Percentiles rank a stretch among this genome's conserved stretches.
Evolutionary conservation across 2,329 filamentous ascomycete species (phyloP).

Genomic region (Xylariaceae sp.): DNA sequence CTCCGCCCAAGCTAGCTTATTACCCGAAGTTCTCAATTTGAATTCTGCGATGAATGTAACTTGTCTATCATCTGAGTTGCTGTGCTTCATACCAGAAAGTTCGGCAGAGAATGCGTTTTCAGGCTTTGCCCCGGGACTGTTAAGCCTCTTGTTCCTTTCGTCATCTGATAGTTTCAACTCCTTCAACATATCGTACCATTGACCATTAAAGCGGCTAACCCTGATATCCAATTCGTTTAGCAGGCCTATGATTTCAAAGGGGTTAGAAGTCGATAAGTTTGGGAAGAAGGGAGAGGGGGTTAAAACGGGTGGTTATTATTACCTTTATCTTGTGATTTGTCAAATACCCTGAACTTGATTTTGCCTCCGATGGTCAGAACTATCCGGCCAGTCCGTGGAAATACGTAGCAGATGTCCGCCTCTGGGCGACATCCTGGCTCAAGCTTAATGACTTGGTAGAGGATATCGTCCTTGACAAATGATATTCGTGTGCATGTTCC

Average conservation of each 20-base stretch:
- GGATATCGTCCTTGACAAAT: constrained; percentile 12
- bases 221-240: constrained; percentile 1
- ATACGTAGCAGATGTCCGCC: neutral
- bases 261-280: no score
- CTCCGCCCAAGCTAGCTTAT: neutral
- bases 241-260: neutral
- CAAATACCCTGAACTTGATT: constrained; percentile 4
- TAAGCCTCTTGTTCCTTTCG: no score
- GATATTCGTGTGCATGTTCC: constrained; percentile 16
- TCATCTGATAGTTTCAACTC: no score
- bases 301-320: no score
- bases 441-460: constrained; percentile 17
- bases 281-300: no score
- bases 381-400: constrained; percentile 1
- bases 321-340: neutral
- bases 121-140: no score
- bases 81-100: no score
- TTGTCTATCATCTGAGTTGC: neutral
- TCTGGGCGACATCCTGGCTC: constrained; percentile 7
- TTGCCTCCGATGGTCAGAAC: constrained; percentile 8
- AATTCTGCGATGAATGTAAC: constrained; percentile 3
- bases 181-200: neutral
- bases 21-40: neutral
- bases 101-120: no score
- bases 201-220: neutral